phyloP scores from a whole-genome alignment of 306 rosid species.

The Quercus rubra region DNA sequence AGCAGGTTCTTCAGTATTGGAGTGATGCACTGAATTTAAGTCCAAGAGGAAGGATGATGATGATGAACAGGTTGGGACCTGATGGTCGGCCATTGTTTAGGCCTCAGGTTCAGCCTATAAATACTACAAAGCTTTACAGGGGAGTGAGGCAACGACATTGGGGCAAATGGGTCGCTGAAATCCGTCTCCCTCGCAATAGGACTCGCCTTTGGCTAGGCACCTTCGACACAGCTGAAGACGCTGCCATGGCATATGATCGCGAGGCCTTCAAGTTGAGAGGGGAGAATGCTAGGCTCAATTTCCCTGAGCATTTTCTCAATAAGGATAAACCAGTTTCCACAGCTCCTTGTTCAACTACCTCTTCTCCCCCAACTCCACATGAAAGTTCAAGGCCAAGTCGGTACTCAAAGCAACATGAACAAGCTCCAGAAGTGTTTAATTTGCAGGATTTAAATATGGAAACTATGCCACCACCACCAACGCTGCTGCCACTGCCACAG shows the following conservation, averaged over 20 bases:
- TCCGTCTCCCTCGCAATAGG: conserved; percentile 86
- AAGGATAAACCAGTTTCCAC: conserved; percentile 39
- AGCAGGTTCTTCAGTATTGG: conserved; percentile 71
- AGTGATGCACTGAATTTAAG: conserved; percentile 69
- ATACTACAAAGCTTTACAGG: conserved; percentile 77
- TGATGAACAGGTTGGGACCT: conserved; percentile 58
- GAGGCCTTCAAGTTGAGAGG: conserved; percentile 93
- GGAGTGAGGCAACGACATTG: conserved; percentile 98
- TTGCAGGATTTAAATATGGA: conserved; percentile 14
- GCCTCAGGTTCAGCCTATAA: conserved; percentile 54
- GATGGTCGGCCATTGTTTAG: conserved; percentile 46
- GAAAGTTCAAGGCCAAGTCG: conserved; percentile 23
- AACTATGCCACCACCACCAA: conserved; percentile 15
- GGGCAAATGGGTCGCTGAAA: conserved; percentile 99
- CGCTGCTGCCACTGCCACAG: conserved; percentile 9
- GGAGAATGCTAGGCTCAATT: conserved; percentile 92
- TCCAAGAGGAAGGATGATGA: conserved; percentile 65
- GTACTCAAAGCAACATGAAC: conserved; percentile 23
- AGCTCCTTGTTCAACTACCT: conserved; percentile 24
- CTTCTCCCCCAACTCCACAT: conserved; percentile 19
- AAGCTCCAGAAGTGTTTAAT: not conserved
- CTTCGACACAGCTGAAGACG: conserved; percentile 95
- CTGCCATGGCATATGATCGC: conserved; percentile 94
- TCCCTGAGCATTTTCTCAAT: conserved; percentile 70
- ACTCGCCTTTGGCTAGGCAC: conserved; percentile 97